Evolutionary conservation across 495 filamentous ascomycete species (phyloP), one percentile per base, ranked within the genome.

Genomic region (Hypoxylon intermedium): DNA sequence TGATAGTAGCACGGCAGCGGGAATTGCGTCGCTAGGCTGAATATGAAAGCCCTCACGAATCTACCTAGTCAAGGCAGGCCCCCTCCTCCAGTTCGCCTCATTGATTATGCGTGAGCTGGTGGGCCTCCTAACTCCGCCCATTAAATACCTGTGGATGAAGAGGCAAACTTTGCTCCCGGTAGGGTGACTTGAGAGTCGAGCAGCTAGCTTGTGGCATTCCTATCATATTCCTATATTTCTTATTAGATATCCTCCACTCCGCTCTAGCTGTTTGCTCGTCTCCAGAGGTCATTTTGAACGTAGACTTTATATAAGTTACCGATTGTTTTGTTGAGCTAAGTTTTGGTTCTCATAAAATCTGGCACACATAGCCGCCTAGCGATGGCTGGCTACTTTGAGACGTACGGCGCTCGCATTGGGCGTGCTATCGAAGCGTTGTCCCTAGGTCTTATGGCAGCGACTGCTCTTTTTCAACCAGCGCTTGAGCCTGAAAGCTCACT

Each of bases 391-490:
- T 49, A 9, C 30, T 15, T 28, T 16, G 23, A 50, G 18, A 31
- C 19, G 6, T 20, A 49, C 15, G 40, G 45, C 13, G 24, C 19
- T 0, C 18, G 23, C 5, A 34, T 51, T 13, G 26, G 13, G 16
- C 45, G 30, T 55, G 30, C 44, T 26, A 24, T 34, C 50, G 74
- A 69, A 34, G 65, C 74, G 18, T 1, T 71, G 12, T 68, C 73
- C 16, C 60, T 53, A 18, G 73, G 70, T 2, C 16, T 63, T 24
- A 76, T 77, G 75, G 60, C 73, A 46, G 69, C 66, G 20, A 53
- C 70, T 6, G 73, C 70, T n/a, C 45, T 75, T 41, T 16, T 71
- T 9, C 67, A 70, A 47, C 66, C 72, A 11, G 59, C 66, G 3
- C 58, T 69, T 9, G 61, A 62, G 12, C 40, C 38, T 13, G 65